Base-by-base conservation (phyloP, 441 rosid species). In the Breynia disticha region DNA sequence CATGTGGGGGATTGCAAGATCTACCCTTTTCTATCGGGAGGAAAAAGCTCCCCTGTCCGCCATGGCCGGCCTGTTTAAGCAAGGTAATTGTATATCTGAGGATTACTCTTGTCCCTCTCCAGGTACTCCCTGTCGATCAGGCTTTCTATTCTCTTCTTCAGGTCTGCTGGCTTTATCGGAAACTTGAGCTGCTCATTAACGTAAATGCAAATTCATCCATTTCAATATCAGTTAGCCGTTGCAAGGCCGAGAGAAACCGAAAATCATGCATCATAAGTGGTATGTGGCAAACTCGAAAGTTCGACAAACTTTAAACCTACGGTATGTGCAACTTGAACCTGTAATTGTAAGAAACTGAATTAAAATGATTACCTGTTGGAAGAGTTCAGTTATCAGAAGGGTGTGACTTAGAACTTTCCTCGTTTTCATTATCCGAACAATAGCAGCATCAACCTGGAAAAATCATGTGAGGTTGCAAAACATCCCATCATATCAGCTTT, bases 91-190 rank as follows among this genome's bases (percentile, higher is more conserved):
- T 94, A 94, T 67, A 94, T 78, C 66, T 87, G 99, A 16, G 97
- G 94, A 64, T 94, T 94, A 85, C 60, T 94, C 82, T 89, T 89
- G 82, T 94, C 99, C 64, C 99, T 75, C 82, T 89, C 97, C 67
- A 94, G 78, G 83, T 94, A 94, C 69, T 94, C 99, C 73, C 99
- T 61, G 72, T 89, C 99, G 13, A 94, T 94, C 28, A 94, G 81
- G 72, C 97, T 89, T 65, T 89, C 99, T n/a, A 94, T 89, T 64
- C 99, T 83, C 71, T 94, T 94, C 95, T 94, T 94, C 82, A 94
- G 70, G 77, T 94, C 99, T 4, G 91, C 87, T 0, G 97, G 97
- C 71, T 94, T 94, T 59, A 94, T 83, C 0, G 99, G 99, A 57
- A 90, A 94, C 73, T 94, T 94, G 17, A 94, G 90, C 97, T 94